Base-by-base conservation (phyloP, 768 basidiomycete species). In the Rhizopogon vesiculosus region DNA sequence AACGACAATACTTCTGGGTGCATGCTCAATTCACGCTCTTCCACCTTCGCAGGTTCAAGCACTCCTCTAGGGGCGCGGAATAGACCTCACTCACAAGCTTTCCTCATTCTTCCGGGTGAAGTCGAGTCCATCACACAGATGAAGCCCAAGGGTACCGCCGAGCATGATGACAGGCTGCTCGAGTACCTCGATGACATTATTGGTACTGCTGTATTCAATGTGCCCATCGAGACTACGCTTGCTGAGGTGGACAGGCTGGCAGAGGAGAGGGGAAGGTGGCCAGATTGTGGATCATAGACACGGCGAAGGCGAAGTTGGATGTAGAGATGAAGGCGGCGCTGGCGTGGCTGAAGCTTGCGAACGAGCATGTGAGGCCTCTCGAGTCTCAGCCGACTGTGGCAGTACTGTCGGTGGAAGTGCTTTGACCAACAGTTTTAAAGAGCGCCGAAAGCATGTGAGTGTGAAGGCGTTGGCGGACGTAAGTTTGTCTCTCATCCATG, bases 171-270 rank as follows among this genome's bases (percentile, higher is more conserved):
- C 53, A 95, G 97, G 5, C 76, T 99, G 0, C 85, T 99, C 8
- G 97, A 99, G 70, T 98, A 98, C 68, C 82, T 98, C 3, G 95
- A 99, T 69, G 97, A 99, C 62, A 98, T 99, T 70, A 94, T 99
- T 44, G 97, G 97, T 16, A 98, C 96, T 0, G 87, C 93, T 0
- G 79, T 82, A 53, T 96, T 91, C 74, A 98, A 98, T 65, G 78
- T 84, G 49, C 89, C 91, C 2, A 97, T 98, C 51, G 92, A 97
- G 25, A 22, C 86, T 45, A 86, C 93, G 0, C 76, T 91, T 7
- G 77, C 80, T 6, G 86, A 92, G 57, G 84, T 98, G 60, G 22
- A 22, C 22, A 22, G 22, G 22, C 22, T 22, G 22, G 2, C 22
- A 22, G 2, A 22, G 22, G 22, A 22, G 22, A 22, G 22, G 22